Evolutionary conservation across 2,329 filamentous ascomycete genomes (phyloP), one percentile per base, ranked within the genome.

Genomic region (Pseudocercospora vitis): DNA sequence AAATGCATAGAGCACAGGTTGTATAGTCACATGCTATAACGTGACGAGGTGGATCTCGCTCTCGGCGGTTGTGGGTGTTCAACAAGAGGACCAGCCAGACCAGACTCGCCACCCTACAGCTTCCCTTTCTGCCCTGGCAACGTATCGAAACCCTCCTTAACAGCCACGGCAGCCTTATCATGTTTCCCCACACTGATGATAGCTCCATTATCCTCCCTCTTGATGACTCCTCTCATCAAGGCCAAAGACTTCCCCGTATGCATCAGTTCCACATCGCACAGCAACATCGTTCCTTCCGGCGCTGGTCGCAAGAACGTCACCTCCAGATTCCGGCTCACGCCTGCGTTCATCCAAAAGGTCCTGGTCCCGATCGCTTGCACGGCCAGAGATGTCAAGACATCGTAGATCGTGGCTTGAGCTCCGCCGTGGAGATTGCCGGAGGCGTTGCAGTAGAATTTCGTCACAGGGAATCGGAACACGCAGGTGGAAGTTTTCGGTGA

Each of bases 401-500:
- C 81, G 56, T 64, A 67, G 37, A 82, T 77, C 4, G 79, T 68
- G 0, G 77, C 75, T 2, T 78, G 78, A 2, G 78, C 78, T 5
- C 79, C 79, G 16, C 80, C 80, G 61, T 82, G 80, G 57, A 82
- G 71, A 26, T 75, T 77, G 1, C 72, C 72, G 26, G 71, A 70
- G 39, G 72, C 63, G 63, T 81, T 82, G 56, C 74, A 73, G 48
- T 80, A 74, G 42, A 67, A 64, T 8, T 63, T 61, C 7, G 74
- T 70, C 12, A 80, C 74, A 3, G 61, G 67, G 55, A 81, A 71
- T 18, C 70, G 71, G 62, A 75, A 80, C 3, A 72, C 70, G 2
- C 69, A 70, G 0, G 68, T 71, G 7, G 73, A 67, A 11, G 61
- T 63, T 2, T 61, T 69, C 4, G 66, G 68, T 19, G 69, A 70